These are phyloP conservation scores for Phlyctochytrium bullatum DNA, from an alignment of 192 early-diverging fungal genomes.

Conservation along the genomic window DNA sequence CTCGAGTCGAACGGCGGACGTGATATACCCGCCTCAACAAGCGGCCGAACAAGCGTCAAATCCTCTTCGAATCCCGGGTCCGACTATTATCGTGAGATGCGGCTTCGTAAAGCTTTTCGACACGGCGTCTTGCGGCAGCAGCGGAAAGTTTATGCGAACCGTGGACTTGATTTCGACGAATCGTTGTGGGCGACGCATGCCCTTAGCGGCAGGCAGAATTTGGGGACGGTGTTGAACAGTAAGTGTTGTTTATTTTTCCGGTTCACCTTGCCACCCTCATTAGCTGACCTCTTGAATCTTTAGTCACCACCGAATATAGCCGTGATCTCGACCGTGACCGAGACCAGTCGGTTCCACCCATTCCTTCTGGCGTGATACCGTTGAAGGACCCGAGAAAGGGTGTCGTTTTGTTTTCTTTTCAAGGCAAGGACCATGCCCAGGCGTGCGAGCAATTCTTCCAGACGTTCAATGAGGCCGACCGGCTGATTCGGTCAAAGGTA, in stretches of 20 bases:
- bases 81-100: too few species aligned
- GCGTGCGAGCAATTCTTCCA: neutral
- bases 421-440: neutral
- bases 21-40: too few species aligned
- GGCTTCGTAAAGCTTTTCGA: slow-evolving; percentile 12
- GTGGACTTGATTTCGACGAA: slow-evolving; percentile 9
- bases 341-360: slow-evolving; percentile 8
- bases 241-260: neutral
- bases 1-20: too few species aligned
- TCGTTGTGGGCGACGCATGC: too few species aligned
- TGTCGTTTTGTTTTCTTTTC: neutral
- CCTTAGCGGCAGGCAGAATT: slow-evolving; percentile 14
- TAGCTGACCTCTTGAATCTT: neutral
- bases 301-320: slow-evolving; percentile 19
- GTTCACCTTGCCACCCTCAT: neutral
- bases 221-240: slow-evolving; percentile 24
- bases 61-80: too few species aligned
- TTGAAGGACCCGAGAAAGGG: too few species aligned
- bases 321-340: slow-evolving; percentile 17
- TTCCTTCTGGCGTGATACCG: neutral
- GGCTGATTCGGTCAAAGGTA: slow-evolving; percentile 9
- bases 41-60: too few species aligned
- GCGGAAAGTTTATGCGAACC: slow-evolving; percentile 13
- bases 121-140: slow-evolving; percentile 15
- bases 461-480: slow-evolving; percentile 11